Base-by-base conservation (phyloP, 148 eudicot species). In the Dysphania ambrosioides region DNA sequence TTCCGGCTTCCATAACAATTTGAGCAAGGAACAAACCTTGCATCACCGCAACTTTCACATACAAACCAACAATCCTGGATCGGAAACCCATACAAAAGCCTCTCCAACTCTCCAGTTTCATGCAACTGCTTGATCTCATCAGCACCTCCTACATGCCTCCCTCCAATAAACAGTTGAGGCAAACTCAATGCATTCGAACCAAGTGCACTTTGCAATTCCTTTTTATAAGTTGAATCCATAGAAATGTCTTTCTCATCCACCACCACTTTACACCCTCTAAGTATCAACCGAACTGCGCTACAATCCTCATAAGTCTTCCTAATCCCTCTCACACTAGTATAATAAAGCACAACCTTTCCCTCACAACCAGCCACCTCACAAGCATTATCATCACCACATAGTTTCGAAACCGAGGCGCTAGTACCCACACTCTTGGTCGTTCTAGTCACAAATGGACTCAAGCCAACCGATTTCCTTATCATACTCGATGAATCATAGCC, bases 251-350 rank as follows among this genome's bases (percentile, higher is more conserved):
- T 85, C 79, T 95, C 99, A 57, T 95, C 99, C 0, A 95, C 86
- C 62, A 49, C 72, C 30, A 95, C 97, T 32, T 90, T 79, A 82
- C 88, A 89, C 13, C 94, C 97, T 77, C 80, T 86, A 8, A 95
- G 82, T 76, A 95, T 92, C 84, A 83, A 80, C 59, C 94, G 77
- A 51, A 90, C 96, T 2, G 82, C 80, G 66, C 97, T 89, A 69
- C 99, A 95, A 81, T 95, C 97, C 58, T 95, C 99, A 63, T 84
- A 92, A 16, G 97, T 95, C 81, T 87, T 89, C 67, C 99, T 83
- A 78, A 95, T 92, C 35, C 99, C 94, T 55, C 99, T 90, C 85
- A 95, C 77, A 78, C 88, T 92, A 27, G 99, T 95, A 68, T 80
- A 82, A 74, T 95, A 95, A 81, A 95, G 32, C 27, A 95, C 92